Base-by-base conservation (phyloP, 305 asterid genomes). In the Plantago coronopus region DNA sequence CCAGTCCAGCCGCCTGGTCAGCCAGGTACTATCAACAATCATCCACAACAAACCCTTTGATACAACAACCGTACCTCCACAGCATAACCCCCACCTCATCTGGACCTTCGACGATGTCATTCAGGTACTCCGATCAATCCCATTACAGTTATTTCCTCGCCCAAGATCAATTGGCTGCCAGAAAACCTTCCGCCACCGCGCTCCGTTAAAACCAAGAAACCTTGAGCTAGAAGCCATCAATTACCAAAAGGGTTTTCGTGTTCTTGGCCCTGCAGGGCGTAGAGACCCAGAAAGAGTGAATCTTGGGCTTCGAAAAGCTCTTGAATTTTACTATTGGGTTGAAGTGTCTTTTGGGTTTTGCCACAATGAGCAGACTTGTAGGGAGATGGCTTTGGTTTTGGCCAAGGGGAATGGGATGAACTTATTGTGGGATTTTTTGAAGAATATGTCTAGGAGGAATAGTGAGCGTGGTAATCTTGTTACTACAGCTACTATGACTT, bases 111-210 rank as follows among this genome's bases (percentile, higher is more conserved):
- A 81, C 67, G 66, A 75, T 7, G 91, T 91, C 20, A 70, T 75
- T 48, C 79, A 88, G 56, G 85, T 83, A 60, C 73, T 88, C 5
- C 67, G 95, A 77, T 74, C 84, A 63, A 81, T 91, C 68, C 91
- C 96, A 18, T 66, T 76, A 62, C 65, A 72, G 73, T 81, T 88
- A 46, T 91, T 91, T 56, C 89, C 74, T 29, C 85, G 94, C 1
- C 73, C 91, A 18, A 68, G 88, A 67, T 91, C 97, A 53, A 83
- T 88, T n/a, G 98, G 98, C 67, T 83, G 84, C 44, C 94, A 88
- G 65, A 81, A 69, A 9, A 71, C 94, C 50, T 82, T 75, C 62
- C 91, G 94, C 61, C 85, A 91, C 60, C 89, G 94, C 38, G 65
- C 91, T 42, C 89, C 94, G 0, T 79, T 91, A 29, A 81, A 72